Percentiles rank a stretch among this genome's conserved stretches.
These are phyloP conservation scores for Annulohypoxylon bovei DNA, from an alignment of 495 filamentous ascomycete species.

Conservation along the genomic window DNA sequence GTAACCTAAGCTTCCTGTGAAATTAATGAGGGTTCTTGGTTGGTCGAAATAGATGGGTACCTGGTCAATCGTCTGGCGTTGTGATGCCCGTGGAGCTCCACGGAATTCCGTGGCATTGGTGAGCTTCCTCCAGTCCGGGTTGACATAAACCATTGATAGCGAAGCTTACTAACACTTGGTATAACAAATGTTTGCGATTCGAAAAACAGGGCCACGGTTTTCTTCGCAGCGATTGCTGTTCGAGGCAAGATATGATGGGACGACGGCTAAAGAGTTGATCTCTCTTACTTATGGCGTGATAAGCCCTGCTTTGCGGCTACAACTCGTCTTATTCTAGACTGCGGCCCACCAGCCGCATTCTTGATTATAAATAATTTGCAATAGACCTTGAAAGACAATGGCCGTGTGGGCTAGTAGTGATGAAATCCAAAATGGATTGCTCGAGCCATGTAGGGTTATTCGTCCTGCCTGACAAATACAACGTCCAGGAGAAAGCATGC, in stretches of 20 bases:
- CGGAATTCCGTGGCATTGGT: slow-evolving; percentile 8
- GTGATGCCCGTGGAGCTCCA: slow-evolving; percentile 11
- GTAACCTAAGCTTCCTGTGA: background rate
- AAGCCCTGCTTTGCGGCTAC: background rate
- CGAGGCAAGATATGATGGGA: background rate
- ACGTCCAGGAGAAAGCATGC: background rate
- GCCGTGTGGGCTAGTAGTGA: background rate
- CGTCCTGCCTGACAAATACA: slow-evolving; percentile 8
- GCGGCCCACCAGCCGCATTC: background rate
- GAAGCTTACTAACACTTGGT: background rate
- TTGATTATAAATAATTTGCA: background rate
- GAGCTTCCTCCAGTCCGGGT: background rate
- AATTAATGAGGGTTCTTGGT: background rate
- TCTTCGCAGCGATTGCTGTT: background rate
- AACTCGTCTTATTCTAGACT: too few species aligned
- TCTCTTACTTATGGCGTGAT: background rate
- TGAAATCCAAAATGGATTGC: background rate
- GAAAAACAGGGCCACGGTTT: background rate
- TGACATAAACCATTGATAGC: background rate
- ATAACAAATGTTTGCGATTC: background rate
- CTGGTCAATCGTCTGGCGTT: background rate
- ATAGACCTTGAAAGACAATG: background rate
- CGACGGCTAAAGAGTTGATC: background rate
- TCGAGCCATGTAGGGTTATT: background rate
- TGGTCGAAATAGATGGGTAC: background rate